phyloP scores from a whole-genome alignment of 257 asterid species.

The Solanum sparsipilum region DNA sequence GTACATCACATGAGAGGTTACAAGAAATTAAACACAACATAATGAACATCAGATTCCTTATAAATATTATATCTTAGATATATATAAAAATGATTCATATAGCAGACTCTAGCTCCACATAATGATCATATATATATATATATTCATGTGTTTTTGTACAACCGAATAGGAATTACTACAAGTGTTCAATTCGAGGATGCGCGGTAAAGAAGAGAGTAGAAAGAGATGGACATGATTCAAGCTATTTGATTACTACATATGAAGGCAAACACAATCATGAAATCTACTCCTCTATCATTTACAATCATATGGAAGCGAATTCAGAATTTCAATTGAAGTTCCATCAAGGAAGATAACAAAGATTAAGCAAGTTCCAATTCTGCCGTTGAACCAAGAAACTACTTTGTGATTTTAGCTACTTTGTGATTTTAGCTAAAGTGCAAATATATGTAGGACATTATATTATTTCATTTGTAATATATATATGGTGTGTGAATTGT shows the following conservation, averaged over 20 bases:
- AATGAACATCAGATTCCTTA: neutral
- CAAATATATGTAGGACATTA: neutral
- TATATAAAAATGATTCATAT: neutral
- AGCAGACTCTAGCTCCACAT: neutral
- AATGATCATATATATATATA: too few species aligned
- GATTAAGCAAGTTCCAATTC: too few species aligned
- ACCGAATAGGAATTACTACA: slow-evolving; percentile 21
- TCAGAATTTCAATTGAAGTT: neutral
- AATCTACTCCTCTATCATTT: neutral
- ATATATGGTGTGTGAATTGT: neutral
- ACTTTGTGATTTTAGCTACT: neutral
- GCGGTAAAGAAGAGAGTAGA: slow-evolving; percentile 21
- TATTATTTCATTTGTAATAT: neutral
- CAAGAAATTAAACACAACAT: neutral
- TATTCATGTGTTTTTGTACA: neutral
- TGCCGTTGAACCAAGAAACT: neutral
- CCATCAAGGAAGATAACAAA: neutral
- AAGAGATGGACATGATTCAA: slow-evolving; percentile 23
- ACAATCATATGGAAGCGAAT: neutral
- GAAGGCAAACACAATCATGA: slow-evolving; percentile 26
- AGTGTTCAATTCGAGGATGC: slow-evolving; percentile 20
- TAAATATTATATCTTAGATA: neutral
- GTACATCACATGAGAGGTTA: too few species aligned
- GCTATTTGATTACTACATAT: slow-evolving; percentile 17
- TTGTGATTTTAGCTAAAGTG: neutral